Conservation (phyloP, 2,329 filamentous ascomycete genomes). For the Diplocarpon rosae region DNA sequence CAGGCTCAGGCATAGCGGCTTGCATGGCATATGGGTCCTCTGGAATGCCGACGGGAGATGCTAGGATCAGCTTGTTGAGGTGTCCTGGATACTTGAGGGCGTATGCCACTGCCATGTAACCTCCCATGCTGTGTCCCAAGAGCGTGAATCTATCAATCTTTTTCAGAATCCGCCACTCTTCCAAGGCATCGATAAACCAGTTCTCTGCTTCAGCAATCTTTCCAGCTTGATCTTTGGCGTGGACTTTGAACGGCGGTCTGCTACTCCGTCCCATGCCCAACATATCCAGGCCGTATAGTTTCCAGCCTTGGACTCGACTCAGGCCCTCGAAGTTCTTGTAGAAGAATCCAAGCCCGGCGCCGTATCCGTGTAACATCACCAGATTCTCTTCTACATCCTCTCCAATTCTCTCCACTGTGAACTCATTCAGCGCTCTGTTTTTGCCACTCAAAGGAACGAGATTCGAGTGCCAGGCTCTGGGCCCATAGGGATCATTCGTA, state of each 20-base stretch:
- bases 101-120: slow-evolving; percentile 91
- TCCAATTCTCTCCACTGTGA: slow-evolving; percentile 73
- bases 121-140: slow-evolving; percentile 84
- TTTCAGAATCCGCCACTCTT: slow-evolving; percentile 85
- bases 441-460: slow-evolving; percentile 79
- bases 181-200: slow-evolving; percentile 92
- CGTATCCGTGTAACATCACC: slow-evolving; percentile 95
- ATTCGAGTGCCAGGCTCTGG: slow-evolving; percentile 73
- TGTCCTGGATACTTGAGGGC: slow-evolving; percentile 92
- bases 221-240: slow-evolving; percentile 66
- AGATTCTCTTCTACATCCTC: slow-evolving; percentile 75
- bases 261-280: slow-evolving; percentile 88
- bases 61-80: slow-evolving; percentile 91
- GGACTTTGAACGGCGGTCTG: slow-evolving; percentile 73
- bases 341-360: slow-evolving; percentile 91
- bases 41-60: slow-evolving; percentile 86
- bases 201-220: slow-evolving; percentile 84
- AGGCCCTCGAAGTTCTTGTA: slow-evolving; percentile 95
- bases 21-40: slow-evolving; percentile 85
- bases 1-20: slow-evolving; percentile 67
- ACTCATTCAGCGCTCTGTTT: slow-evolving; percentile 82
- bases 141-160: slow-evolving; percentile 91
- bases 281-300: slow-evolving; percentile 87
- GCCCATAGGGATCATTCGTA: slow-evolving; percentile 68
- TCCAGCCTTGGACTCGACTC: slow-evolving; percentile 69